Evolutionary conservation across 306 rosid species (phyloP).

Genomic region (Neltuma alba): DNA sequence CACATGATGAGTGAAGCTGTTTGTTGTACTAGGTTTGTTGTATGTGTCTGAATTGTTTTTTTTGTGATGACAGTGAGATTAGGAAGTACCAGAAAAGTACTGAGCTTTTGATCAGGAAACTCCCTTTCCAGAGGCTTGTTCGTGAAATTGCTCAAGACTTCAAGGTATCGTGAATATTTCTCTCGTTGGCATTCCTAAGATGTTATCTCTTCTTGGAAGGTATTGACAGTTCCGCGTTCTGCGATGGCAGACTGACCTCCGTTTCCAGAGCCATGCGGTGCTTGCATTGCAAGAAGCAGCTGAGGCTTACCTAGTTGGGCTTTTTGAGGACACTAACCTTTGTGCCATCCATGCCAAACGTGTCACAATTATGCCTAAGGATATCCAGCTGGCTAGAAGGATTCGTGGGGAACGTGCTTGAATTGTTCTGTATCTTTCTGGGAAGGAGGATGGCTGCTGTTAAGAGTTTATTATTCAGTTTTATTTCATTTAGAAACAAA

Average conservation of each 20-base stretch:
- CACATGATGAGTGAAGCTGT: no score
- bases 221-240: background rate
- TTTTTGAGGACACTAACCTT: conserved; percentile 88
- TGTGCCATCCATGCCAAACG: conserved; percentile 97
- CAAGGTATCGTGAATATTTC: conserved; percentile 44
- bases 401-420: conserved; percentile 94
- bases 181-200: background rate
- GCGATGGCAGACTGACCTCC: conserved; percentile 74
- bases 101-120: conserved; percentile 84
- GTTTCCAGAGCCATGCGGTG: conserved; percentile 97
- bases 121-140: conserved; percentile 93
- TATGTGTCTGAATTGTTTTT: background rate
- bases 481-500: background rate
- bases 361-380: conserved; percentile 94
- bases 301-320: conserved; percentile 89
- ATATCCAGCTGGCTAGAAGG: conserved; percentile 88
- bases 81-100: conserved; percentile 97
- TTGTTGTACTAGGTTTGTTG: background rate
- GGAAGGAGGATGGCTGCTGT: conserved; percentile 52
- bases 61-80: conserved; percentile 64
- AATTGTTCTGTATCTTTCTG: background rate
- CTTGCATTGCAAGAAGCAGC: conserved; percentile 94
- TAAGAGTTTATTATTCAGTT: conserved; percentile 34
- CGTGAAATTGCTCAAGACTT: conserved; percentile 97
- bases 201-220: background rate